Base-by-base conservation (phyloP, 305 asterid species). In the Fraxinus sp. region DNA sequence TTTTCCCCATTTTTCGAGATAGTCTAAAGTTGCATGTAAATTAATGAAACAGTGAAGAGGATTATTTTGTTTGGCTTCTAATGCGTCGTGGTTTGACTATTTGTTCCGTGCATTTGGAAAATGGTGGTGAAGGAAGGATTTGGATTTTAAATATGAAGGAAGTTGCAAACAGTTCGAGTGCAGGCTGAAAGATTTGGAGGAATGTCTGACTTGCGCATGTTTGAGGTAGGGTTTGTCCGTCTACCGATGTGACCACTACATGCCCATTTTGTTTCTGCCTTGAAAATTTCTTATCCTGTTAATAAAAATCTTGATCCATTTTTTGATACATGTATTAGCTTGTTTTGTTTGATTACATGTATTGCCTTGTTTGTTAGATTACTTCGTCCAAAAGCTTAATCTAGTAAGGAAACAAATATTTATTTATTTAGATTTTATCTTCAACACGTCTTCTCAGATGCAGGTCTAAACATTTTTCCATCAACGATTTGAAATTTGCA, bases 131-230 rank as follows among this genome's bases (percentile, higher is more conserved):
- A 86, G 81, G 86, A 86, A 88, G 87, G 83, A 49, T 75, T 81
- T 86, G 85, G 73, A 79, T 71, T 62, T 74, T 81, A 68, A 88
- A 82, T 88, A 87, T 88, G 93, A 86, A 75, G 86, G 78, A 37
- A 84, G 74, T 64, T 78, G 80, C 88, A 32, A 72, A 64, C 79
- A 89, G 89, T 70, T 81, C 82, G 81, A 80, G 92, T 85, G 83
- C 91, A 72, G 89, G 95, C 79, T 94, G 85, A 89, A 74, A 74
- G 80, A 78, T 74, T 76, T 81, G 37, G 81, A 86, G 91, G 87
- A 88, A 92, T 94, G 98, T 83, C 95, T 82, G 92, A 94, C 73
- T 88, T 85, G 90, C 82, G 88, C 81, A 68, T 87, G 84, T 88
- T 84, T 64, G 92, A 89, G 95, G 98, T 91, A 76, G 59, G 86